Evolutionary conservation across 2,329 filamentous ascomycete species (phyloP).

Genomic region (Scopulariopsis brevicaulis): DNA sequence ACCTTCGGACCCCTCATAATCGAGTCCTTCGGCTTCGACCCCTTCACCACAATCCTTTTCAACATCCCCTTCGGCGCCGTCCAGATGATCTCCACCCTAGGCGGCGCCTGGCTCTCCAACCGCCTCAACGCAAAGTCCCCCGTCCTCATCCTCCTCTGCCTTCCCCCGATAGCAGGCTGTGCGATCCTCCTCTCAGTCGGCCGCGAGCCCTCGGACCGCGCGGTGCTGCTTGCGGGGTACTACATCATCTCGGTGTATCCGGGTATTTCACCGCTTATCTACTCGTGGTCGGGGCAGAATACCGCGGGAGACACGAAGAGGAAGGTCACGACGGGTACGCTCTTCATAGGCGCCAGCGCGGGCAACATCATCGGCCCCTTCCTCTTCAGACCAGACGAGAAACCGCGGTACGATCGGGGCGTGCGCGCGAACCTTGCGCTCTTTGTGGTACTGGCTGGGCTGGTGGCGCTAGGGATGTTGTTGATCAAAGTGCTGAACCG

Average conservation of each 20-base stretch:
- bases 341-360: constrained; percentile 47
- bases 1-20: constrained; percentile 56
- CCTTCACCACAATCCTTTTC: constrained; percentile 44
- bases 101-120: constrained; percentile 46
- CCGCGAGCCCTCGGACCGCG: constrained; percentile 25
- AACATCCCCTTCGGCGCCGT: constrained; percentile 58
- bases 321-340: constrained; percentile 50
- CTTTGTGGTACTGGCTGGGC: constrained; percentile 38
- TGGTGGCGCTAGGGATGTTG: constrained; percentile 39
- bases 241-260: constrained; percentile 57
- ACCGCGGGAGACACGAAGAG: constrained; percentile 59
- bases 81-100: constrained; percentile 47
- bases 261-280: constrained; percentile 52
- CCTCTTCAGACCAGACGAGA: constrained; percentile 45
- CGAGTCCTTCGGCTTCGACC: constrained; percentile 46
- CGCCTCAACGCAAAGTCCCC: constrained; percentile 43
- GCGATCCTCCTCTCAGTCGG: constrained; percentile 41
- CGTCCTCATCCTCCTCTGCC: constrained; percentile 38
- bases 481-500: constrained; percentile 47
- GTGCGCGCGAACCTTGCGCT: constrained; percentile 42
- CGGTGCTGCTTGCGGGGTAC: constrained; percentile 46
- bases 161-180: constrained; percentile 50
- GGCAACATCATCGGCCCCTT: constrained; percentile 59
- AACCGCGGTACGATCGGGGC: constrained; percentile 46
- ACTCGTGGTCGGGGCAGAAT: constrained; percentile 60